A percentile compares a stretch with the other conserved stretches of the same genome.
phyloP scores from a whole-genome alignment of 1,284 basidiomycete species.

The Fomitopsis schrenkii region DNA sequence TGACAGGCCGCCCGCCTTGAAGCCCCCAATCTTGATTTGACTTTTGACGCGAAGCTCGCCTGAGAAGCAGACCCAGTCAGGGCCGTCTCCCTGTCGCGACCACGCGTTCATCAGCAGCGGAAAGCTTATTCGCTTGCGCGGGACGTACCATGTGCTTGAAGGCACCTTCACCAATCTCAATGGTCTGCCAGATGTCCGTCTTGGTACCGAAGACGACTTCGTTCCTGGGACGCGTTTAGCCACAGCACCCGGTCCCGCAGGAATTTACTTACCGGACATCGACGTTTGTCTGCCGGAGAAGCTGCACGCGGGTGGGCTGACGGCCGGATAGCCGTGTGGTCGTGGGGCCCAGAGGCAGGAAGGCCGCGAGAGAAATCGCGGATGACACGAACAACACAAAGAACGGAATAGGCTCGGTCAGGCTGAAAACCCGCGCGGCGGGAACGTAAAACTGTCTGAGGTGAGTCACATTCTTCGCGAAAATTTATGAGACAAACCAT shows the following conservation, averaged over 20 bases:
- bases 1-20: constrained; percentile 61
- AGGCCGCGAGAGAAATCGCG: constrained; percentile 50
- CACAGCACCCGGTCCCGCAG: not conserved
- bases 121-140: not conserved
- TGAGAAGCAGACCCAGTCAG: constrained; percentile 54
- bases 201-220: constrained; percentile 38
- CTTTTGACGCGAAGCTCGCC: constrained; percentile 54
- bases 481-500: constrained; percentile 28
- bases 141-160: constrained; percentile 51
- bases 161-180: constrained; percentile 56
- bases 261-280: constrained; percentile 53
- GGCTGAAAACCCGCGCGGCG: constrained; percentile 51
- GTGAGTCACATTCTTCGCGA: not conserved
- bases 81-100: constrained; percentile 47
- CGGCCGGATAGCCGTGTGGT: constrained; percentile 31
- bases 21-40: constrained; percentile 49
- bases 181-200: constrained; percentile 67
- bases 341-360: constrained; percentile 53
- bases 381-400: constrained; percentile 55
- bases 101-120: not conserved
- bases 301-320: constrained; percentile 49
- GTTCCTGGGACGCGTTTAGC: constrained; percentile 15
- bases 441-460: constrained; percentile 46
- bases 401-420: constrained; percentile 60
- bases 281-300: constrained; percentile 63